Evolutionary conservation across 257 asterid species (phyloP).

Genomic region (Coffea eugenioides): DNA sequence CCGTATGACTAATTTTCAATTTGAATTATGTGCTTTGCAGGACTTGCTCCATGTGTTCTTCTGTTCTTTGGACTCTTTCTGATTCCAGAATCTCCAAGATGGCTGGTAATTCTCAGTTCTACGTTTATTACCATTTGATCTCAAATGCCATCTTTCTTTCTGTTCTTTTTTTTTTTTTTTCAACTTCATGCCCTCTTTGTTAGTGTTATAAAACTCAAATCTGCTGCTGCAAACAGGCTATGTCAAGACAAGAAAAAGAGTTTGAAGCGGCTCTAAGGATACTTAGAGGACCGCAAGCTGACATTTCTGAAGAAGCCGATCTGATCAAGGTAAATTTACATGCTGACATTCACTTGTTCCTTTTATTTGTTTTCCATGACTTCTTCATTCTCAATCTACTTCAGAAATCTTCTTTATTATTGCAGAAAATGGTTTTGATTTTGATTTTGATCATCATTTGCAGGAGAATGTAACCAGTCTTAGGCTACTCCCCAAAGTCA

Average conservation of each 20-base stretch:
- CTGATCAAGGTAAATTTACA: slow-evolving; percentile 48
- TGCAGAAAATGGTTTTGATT: background rate
- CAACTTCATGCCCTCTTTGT: too few relatives aligned
- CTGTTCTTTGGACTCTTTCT: slow-evolving; percentile 50
- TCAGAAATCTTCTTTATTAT: background rate
- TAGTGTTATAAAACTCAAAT: background rate
- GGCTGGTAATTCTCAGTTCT: slow-evolving; percentile 53
- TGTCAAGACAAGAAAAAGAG: slow-evolving; percentile 59
- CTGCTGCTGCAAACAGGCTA: slow-evolving; percentile 46
- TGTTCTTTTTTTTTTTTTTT: too few relatives aligned
- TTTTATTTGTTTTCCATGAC: background rate
- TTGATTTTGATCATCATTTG: background rate
- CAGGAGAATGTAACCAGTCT: slow-evolving; percentile 15
- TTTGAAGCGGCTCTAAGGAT: slow-evolving; percentile 66
- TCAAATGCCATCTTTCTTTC: background rate
- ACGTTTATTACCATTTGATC: background rate
- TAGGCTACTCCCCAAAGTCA: slow-evolving; percentile 24
- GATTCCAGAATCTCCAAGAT: slow-evolving; percentile 90
- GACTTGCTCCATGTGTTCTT: slow-evolving; percentile 28
- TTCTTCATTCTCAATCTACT: slow-evolving; percentile 4
- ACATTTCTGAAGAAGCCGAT: slow-evolving; percentile 55
- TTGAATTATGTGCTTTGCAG: slow-evolving; percentile 8
- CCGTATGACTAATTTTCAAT: background rate
- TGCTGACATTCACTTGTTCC: background rate
- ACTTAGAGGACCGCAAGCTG: slow-evolving; percentile 69